These are phyloP conservation scores for Boletus edulis DNA, from an alignment of 768 basidiomycete species.

Conservation along the genomic window DNA sequence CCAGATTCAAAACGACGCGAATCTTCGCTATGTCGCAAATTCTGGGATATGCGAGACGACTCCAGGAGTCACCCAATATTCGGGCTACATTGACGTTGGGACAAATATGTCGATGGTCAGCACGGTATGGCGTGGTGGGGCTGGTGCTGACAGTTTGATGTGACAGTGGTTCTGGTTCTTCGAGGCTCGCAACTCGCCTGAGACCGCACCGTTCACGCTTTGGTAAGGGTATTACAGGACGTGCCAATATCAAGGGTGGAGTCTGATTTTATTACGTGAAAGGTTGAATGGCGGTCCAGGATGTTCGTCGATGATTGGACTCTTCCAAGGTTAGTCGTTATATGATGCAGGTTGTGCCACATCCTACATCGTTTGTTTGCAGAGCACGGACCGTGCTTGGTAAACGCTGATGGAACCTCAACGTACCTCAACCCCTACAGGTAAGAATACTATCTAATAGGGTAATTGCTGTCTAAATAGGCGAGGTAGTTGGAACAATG, in stretches of 20 bases:
- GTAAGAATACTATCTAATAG: constrained; percentile 25
- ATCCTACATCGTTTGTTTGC: background rate
- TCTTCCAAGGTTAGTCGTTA: constrained; percentile 52
- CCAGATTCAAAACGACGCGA: constrained; percentile 20
- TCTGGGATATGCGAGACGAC: constrained; percentile 69
- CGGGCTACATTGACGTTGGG: constrained; percentile 60
- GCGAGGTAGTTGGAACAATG: constrained; percentile 58
- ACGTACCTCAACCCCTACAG: constrained; percentile 61
- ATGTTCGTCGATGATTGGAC: constrained; percentile 61
- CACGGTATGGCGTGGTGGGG: background rate
- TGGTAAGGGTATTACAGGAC: constrained; percentile 38
- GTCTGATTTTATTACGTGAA: background rate
- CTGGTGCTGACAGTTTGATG: constrained; percentile 1
- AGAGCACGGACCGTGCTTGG: constrained; percentile 66
- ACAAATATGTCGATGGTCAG: constrained; percentile 57
- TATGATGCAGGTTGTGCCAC: background rate
- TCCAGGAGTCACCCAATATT: constrained; percentile 54
- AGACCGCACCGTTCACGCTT: constrained; percentile 63
- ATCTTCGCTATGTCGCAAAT: constrained; percentile 49
- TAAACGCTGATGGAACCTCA: constrained; percentile 51
- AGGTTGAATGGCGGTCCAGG: constrained; percentile 64
- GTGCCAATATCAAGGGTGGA: background rate
- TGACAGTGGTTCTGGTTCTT: constrained; percentile 75
- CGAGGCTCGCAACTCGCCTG: constrained; percentile 55
- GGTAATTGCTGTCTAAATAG: background rate